Evolutionary conservation across 495 filamentous ascomycete species (phyloP), one percentile per base, ranked within the genome.

Genomic region (Xylaria castorea): DNA sequence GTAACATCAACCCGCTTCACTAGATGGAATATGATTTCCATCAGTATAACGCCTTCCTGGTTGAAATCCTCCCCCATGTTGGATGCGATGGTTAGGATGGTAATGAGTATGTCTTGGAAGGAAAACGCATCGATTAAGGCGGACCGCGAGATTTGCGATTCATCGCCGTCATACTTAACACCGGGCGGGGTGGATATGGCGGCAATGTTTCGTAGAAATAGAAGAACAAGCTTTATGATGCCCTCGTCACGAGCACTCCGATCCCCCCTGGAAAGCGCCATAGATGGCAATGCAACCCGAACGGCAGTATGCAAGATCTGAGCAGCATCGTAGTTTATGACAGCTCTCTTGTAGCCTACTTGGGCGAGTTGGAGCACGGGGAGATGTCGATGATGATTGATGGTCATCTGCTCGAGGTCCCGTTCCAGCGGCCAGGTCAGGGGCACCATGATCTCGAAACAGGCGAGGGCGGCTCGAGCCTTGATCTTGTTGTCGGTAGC

Each of bases 381-480:
- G 32, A 93, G 85, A 81, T 99, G 97, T 60, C 93, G 89, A 77
- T 96, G 91, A 78, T 98, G 94, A 79, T 98, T 98, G 74, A 93
- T 84, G 5, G 94, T 98, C 91, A 95, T 96, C 74, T 93, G 87
- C 34, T 87, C 85, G 50, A 71, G 71, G 73, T 95, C 89, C 73
- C 92, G 90, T 74, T 98, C 94, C 71, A 96, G 84, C 12, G 95
- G 95, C 95, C 95, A 98, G 36, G 96, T 99, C 76, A 99, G 85
- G 38, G 95, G 95, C 2, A 97, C 94, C 73, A 99, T 89, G 63
- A 99, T 85, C 80, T 98, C 95, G 81, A 98, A 85, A 79, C 94
- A 97, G 65, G 94, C 92, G 74, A 97, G 81, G 27, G 94, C 92
- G 38, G 84, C 80, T 44, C 80, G 76, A 71, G 96, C 87, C 80